Evolutionary conservation across 176 grass and related monocot genomes (phyloP).

Genomic region (Ananas comosus): DNA sequence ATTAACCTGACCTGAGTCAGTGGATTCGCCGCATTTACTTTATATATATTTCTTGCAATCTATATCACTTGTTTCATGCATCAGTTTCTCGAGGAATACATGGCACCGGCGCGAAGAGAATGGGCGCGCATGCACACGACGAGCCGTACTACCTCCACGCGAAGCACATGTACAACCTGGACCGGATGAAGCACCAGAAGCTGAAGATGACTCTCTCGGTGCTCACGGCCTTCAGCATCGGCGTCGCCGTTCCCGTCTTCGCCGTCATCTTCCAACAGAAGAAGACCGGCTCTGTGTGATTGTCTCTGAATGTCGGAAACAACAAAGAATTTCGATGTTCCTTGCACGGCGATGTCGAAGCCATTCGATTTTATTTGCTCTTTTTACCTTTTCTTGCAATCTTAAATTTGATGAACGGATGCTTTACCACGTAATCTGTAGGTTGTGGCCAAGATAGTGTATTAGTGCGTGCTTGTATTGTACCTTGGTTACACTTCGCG

Average conservation of each 20-base stretch:
- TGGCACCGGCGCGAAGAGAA: slow-evolving; percentile 64
- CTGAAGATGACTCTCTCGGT: slow-evolving; percentile 49
- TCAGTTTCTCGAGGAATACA: slow-evolving; percentile 61
- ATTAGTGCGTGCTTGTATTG: too few relatives aligned
- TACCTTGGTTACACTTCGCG: too few relatives aligned
- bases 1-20: too few relatives aligned
- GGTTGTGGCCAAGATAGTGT: too few relatives aligned
- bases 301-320: background rate
- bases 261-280: slow-evolving; percentile 72
- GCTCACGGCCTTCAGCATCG: slow-evolving; percentile 36
- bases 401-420: too few relatives aligned
- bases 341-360: background rate
- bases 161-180: slow-evolving; percentile 98
- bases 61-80: slow-evolving; percentile 3
- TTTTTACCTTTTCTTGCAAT: too few relatives aligned
- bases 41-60: background rate
- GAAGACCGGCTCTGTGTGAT: slow-evolving; percentile 63
- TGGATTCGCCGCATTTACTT: too few relatives aligned
- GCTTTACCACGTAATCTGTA: too few relatives aligned
- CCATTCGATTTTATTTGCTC: too few relatives aligned
- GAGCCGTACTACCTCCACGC: slow-evolving; percentile 74
- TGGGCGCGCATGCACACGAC: slow-evolving; percentile 57
- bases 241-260: slow-evolving; percentile 49
- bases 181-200: slow-evolving; percentile 70
- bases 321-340: slow-evolving; percentile 6